Evolutionary conservation across 192 early-diverging fungal genomes (phyloP).

Genomic region (Rhizophagus clarus): DNA sequence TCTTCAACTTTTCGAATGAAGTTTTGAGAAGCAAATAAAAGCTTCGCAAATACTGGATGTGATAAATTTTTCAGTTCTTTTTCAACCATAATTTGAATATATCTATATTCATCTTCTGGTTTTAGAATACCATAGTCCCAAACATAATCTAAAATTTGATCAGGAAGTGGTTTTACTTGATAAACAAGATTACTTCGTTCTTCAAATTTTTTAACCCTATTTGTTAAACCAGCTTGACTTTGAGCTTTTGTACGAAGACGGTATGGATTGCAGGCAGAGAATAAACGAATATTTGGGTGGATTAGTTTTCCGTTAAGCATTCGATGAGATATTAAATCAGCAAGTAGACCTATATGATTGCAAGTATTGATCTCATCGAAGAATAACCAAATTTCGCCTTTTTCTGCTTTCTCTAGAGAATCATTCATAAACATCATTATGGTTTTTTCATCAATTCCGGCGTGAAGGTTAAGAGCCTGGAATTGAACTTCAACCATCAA

Average conservation of each 20-base stretch:
- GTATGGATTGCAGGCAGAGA: background rate
- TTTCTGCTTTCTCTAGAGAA: too few relatives aligned
- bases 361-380: too few relatives aligned
- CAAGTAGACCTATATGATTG: too few relatives aligned
- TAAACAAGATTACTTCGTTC: too few relatives aligned
- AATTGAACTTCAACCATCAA: background rate
- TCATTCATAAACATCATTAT: too few relatives aligned
- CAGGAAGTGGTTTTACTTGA: constrained; percentile 10
- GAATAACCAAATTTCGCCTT: too few relatives aligned
- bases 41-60: background rate
- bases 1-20: constrained; percentile 28
- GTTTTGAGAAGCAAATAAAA: constrained; percentile 24
- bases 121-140: background rate
- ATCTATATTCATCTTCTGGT: background rate
- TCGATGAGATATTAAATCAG: too few relatives aligned
- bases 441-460: too few relatives aligned
- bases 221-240: background rate
- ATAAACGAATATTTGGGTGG: background rate
- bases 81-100: background rate
- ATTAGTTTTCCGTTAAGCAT: background rate
- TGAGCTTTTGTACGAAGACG: background rate
- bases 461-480: background rate
- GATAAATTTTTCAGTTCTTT: background rate
- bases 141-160: too few relatives aligned
- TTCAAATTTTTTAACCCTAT: background rate